Evolutionary conservation across 441 rosid species (phyloP).

Genomic region (Gossypium lobatum): DNA sequence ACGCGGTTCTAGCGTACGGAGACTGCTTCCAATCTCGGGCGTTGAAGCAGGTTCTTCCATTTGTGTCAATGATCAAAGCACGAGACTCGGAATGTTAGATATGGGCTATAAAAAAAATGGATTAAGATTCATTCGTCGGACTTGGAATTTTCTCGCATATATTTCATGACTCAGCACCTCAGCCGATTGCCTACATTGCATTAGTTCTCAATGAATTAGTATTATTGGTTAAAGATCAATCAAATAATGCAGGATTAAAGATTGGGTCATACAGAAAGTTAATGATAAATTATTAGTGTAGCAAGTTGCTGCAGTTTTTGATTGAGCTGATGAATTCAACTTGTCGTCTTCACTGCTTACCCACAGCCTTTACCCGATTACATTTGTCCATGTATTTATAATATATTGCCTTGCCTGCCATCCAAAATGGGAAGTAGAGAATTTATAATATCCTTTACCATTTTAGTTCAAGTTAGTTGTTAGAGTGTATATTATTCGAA

Average conservation of each 20-base stretch:
- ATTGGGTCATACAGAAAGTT: neutral
- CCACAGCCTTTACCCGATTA: neutral
- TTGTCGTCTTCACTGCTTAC: neutral
- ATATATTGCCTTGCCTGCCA: neutral
- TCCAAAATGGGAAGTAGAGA: neutral
- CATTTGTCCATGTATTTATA: neutral
- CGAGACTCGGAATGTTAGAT: neutral
- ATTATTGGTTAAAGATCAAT: neutral
- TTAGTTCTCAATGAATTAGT: neutral
- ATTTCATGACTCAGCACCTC: neutral
- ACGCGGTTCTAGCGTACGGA: neutral
- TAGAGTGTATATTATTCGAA: too few species aligned
- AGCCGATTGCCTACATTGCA: neutral
- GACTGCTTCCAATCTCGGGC: neutral
- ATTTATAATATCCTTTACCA: too few species aligned
- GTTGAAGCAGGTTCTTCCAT: slow-evolving; percentile 1
- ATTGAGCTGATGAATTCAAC: neutral
- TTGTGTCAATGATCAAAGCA: neutral
- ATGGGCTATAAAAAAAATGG: neutral
- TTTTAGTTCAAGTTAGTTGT: too few species aligned
- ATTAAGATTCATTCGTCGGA: neutral
- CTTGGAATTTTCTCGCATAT: neutral
- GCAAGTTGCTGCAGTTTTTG: neutral
- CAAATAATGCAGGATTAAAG: neutral
- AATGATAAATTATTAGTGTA: neutral